phyloP scores from a whole-genome alignment of 768 basidiomycete species.

The Pulveroboletus frians region DNA sequence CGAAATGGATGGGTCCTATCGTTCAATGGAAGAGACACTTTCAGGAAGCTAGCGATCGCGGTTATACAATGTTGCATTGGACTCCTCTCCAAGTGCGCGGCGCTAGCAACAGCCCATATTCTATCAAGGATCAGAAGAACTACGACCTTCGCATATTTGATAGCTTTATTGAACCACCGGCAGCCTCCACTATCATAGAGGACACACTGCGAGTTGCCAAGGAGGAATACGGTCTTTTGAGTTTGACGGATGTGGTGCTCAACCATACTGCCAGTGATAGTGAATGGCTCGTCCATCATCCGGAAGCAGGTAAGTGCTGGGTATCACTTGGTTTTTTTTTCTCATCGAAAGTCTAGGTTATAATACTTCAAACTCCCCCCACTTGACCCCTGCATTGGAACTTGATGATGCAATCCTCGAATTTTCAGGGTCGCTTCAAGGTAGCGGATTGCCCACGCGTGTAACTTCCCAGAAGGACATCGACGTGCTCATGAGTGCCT shows the following conservation, averaged over 20 bases:
- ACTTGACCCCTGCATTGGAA: conserved; percentile 88
- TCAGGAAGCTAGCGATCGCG: conserved; percentile 76
- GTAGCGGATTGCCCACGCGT: conserved; percentile 65
- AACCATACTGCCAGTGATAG: conserved; percentile 97
- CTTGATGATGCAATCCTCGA: conserved; percentile 82
- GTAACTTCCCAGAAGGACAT: conserved; percentile 68
- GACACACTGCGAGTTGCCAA: conserved; percentile 64
- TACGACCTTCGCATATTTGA: conserved; percentile 78
- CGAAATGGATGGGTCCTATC: conserved; percentile 96
- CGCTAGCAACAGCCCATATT: conserved; percentile 87
- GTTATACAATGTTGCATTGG: conserved; percentile 98
- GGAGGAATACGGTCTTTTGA: conserved; percentile 84
- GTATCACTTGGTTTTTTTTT: not conserved
- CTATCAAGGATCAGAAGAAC: conserved; percentile 78
- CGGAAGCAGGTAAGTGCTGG: conserved; percentile 74
- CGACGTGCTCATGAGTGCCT: conserved; percentile 55
- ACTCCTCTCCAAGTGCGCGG: conserved; percentile 93
- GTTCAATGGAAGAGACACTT: conserved; percentile 75
- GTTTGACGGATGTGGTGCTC: conserved; percentile 91
- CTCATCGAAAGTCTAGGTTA: conserved; percentile 51
- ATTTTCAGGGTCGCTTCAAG: conserved; percentile 63
- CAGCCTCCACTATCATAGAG: conserved; percentile 54
- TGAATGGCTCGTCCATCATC: conserved; percentile 86
- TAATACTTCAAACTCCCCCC: conserved; percentile 86
- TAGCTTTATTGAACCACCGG: conserved; percentile 37